phyloP scores from a whole-genome alignment of 495 filamentous ascomycete genomes.

The Tuber magnatum region DNA sequence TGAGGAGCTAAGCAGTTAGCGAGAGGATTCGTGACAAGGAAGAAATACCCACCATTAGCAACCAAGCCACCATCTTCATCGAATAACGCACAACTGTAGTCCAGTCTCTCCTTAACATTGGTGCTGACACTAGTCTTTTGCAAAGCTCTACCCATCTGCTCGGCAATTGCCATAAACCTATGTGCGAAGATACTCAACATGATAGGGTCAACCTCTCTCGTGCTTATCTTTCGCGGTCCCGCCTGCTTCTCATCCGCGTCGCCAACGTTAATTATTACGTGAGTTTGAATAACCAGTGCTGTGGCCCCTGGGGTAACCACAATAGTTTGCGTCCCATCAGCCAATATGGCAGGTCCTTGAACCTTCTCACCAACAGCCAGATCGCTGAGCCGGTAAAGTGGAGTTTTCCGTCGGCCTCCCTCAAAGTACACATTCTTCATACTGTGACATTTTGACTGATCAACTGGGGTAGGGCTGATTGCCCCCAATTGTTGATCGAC shows the following conservation, averaged over 20 bases:
- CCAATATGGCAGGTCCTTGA: constrained; percentile 79
- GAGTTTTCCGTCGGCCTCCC: constrained; percentile 66
- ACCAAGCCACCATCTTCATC: constrained; percentile 85
- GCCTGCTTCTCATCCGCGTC: constrained; percentile 52
- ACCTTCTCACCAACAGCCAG: constrained; percentile 69
- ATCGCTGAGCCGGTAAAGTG: constrained; percentile 76
- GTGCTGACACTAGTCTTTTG: constrained; percentile 97
- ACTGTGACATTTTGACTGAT: constrained; percentile 52
- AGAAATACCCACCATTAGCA: constrained; percentile 58
- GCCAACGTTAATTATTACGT: constrained; percentile 65
- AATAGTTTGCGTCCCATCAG: constrained; percentile 92
- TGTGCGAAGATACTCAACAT: constrained; percentile 93
- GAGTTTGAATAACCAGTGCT: constrained; percentile 65
- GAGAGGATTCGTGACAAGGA: not conserved
- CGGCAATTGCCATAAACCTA: constrained; percentile 97
- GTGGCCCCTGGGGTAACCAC: constrained; percentile 76
- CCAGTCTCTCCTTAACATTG: constrained; percentile 94
- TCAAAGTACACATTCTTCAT: constrained; percentile 63
- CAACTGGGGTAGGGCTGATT: constrained; percentile 48
- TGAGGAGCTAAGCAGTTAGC: constrained; percentile 57
- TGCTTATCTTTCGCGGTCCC: constrained; percentile 43
- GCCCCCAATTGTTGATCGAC: constrained; percentile 71
- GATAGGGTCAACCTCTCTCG: constrained; percentile 68
- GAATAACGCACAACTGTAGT: constrained; percentile 95
- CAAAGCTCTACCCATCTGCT: constrained; percentile 92